phyloP scores from a whole-genome alignment of 2,329 filamentous ascomycete genomes.

The Fusarium proliferatum region DNA sequence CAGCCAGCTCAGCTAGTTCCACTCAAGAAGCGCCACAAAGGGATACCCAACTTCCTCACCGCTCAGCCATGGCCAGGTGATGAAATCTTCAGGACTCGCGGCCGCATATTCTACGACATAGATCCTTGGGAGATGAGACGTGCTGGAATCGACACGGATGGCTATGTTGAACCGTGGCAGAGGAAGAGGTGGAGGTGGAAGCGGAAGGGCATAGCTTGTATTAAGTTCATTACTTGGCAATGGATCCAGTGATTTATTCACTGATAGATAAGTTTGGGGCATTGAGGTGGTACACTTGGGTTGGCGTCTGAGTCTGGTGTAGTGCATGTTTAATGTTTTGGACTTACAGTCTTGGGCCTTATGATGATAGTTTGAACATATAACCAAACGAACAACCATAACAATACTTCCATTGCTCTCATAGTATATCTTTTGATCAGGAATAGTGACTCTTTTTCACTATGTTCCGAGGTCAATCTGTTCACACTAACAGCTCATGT shows the following conservation, averaged over 20 bases:
- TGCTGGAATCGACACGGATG: neutral
- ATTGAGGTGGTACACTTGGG: neutral
- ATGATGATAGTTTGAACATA: neutral
- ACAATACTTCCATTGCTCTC: neutral
- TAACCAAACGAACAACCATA: neutral
- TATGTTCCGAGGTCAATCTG: neutral
- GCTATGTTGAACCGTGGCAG: neutral
- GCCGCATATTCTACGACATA: neutral
- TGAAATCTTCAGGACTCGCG: neutral
- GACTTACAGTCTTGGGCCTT: neutral
- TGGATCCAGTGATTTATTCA: neutral
- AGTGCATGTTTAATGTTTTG: neutral
- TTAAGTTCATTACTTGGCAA: neutral
- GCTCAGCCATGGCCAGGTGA: rapidly evolving
- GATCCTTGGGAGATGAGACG: neutral
- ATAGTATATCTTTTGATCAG: too few relatives aligned
- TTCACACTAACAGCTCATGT: neutral
- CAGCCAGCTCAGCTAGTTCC: neutral
- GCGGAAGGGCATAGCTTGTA: neutral
- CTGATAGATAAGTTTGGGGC: neutral
- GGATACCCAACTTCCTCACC: neutral
- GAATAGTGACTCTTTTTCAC: neutral
- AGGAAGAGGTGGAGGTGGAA: neutral
- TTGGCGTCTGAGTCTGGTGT: neutral
- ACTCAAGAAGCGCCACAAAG: rapidly evolving